Conservation (phyloP, 192 early-diverging fungal genomes). For the Rhizoclosmatium sp. region DNA sequence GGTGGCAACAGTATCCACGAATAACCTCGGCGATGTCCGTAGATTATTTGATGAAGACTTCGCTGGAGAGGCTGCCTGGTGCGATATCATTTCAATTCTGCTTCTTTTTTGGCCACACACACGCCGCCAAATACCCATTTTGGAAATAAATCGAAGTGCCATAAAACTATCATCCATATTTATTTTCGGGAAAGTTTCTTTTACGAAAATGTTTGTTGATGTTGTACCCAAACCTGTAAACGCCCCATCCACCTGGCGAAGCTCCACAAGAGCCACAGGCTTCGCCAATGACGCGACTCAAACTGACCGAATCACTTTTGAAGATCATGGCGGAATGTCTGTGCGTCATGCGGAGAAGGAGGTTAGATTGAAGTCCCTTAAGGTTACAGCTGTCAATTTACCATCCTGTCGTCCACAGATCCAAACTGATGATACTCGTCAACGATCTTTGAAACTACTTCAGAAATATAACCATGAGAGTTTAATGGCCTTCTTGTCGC, state of each 20-base stretch:
- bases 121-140: too few relatives aligned
- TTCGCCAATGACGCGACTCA: slow-evolving; percentile 13
- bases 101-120: too few relatives aligned
- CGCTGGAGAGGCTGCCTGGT: too few relatives aligned
- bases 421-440: slow-evolving; percentile 46
- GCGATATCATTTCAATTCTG: too few relatives aligned
- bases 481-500: slow-evolving; percentile 43
- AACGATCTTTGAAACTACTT: slow-evolving; percentile 13
- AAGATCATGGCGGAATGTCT: slow-evolving; percentile 31
- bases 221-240: not conserved
- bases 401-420: slow-evolving; percentile 21
- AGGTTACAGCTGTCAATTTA: not conserved
- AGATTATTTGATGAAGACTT: too few relatives aligned
- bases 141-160: too few relatives aligned
- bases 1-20: too few relatives aligned
- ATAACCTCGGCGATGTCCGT: too few relatives aligned
- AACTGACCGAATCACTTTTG: slow-evolving; percentile 21
- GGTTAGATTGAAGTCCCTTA: not conserved
- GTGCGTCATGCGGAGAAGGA: slow-evolving; percentile 26
- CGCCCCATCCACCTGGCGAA: slow-evolving; percentile 11
- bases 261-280: slow-evolving; percentile 2
- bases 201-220: slow-evolving; percentile 28
- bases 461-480: slow-evolving; percentile 37
- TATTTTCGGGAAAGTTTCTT: too few relatives aligned
- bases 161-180: too few relatives aligned